phyloP scores from a whole-genome alignment of 148 eudicot genomes.

The Amaranthus palmeri region DNA sequence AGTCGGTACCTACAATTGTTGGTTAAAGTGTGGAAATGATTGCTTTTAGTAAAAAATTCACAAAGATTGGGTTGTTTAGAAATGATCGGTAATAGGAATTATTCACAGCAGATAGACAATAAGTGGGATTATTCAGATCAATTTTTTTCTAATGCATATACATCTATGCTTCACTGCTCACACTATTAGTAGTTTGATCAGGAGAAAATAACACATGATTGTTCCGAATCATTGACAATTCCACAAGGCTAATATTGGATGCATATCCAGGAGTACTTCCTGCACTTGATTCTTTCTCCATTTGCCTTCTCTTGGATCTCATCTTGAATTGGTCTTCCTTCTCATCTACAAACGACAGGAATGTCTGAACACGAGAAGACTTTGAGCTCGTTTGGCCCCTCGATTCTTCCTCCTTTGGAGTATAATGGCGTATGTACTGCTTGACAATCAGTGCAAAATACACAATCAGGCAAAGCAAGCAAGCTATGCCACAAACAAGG shows the following conservation, averaged over 20 bases:
- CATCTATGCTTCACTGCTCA: conserved; percentile 21
- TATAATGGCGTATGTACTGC: conserved; percentile 35
- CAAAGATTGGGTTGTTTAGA: too few species aligned
- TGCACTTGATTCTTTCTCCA: conserved; percentile 30
- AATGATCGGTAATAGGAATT: too few species aligned
- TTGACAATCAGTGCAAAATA: conserved; percentile 35
- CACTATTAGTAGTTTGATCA: not conserved
- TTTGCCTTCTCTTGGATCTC: conserved; percentile 42
- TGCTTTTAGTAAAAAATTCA: too few species aligned
- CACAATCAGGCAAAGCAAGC: conserved; percentile 45
- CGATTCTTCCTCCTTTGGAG: conserved; percentile 17
- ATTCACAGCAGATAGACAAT: too few species aligned
- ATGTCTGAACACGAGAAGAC: conserved; percentile 40
- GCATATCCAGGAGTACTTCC: conserved; percentile 14
- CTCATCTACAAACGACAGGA: conserved; percentile 60
- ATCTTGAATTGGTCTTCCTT: conserved; percentile 43
- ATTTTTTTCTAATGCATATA: not conserved
- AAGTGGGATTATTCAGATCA: too few species aligned
- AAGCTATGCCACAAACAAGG: conserved; percentile 57
- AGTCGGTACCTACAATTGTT: too few species aligned
- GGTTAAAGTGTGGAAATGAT: too few species aligned
- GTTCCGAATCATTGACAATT: conserved; percentile 14
- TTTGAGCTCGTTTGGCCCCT: conserved; percentile 18
- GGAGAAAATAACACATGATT: conserved; percentile 16
- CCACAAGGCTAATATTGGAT: conserved; percentile 15